Evolutionary conservation across 1,139 yeast genomes (phyloP).

Genomic region (Saccharomyces uvarum): DNA sequence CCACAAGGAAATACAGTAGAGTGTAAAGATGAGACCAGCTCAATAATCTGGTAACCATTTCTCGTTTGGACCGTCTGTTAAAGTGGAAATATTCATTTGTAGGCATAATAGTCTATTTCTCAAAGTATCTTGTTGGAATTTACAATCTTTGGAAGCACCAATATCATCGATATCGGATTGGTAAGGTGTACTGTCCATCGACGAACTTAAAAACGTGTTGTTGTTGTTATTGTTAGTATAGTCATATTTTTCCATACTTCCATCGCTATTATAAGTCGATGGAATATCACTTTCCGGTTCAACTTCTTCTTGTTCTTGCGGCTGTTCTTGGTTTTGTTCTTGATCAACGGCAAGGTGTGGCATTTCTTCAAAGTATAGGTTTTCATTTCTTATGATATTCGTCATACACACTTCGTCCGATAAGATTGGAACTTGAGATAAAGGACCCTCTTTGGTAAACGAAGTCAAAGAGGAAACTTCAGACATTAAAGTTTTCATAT

Average conservation of each 20-base stretch:
- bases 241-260: neutral
- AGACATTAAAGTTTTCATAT: conserved; percentile 40
- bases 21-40: neutral
- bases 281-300: conserved; percentile 3
- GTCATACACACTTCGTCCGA: conserved; percentile 12
- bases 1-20: neutral
- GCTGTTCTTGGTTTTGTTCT: conserved; percentile 6
- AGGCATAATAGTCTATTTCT: neutral
- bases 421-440: conserved; percentile 23
- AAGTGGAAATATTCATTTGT: neutral
- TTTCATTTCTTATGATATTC: conserved; percentile 16
- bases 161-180: conserved; percentile 1
- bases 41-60: neutral
- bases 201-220: neutral
- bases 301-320: conserved; percentile 5
- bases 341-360: neutral
- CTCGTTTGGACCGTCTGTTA: neutral
- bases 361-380: conserved; percentile 1
- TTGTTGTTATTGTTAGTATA: neutral
- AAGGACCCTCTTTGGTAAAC: conserved; percentile 35
- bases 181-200: conserved; percentile 2
- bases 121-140: neutral
- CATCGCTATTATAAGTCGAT: neutral
- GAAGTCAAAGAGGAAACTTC: conserved; percentile 34
- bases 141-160: neutral